Percentiles rank a stretch among this genome's conserved stretches.
phyloP scores from a whole-genome alignment of 345 rosid genomes.

The Lumnitzera racemosa region DNA sequence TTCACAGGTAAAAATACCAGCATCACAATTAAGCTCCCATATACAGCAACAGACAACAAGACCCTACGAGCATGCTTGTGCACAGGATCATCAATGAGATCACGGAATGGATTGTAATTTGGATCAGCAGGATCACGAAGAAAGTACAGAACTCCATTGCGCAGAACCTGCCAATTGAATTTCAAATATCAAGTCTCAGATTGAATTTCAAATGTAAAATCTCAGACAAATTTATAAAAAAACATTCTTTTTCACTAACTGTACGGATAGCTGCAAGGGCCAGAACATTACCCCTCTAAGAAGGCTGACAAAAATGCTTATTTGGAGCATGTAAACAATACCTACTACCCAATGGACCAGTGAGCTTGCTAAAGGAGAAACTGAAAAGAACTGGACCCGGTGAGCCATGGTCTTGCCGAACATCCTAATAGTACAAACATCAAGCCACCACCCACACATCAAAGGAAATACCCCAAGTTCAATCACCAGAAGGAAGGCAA shows the following conservation, averaged over 20 bases:
- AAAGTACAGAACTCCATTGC: constrained; percentile 87
- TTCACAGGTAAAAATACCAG: constrained; percentile 95
- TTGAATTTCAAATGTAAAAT: constrained; percentile 6
- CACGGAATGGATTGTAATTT: constrained; percentile 96
- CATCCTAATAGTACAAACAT: constrained; percentile 90
- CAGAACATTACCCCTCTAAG: constrained; percentile 80
- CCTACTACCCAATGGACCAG: constrained; percentile 97
- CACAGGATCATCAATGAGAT: constrained; percentile 96
- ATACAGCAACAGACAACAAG: constrained; percentile 85
- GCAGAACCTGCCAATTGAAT: constrained; percentile 63
- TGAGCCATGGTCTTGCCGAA: constrained; percentile 93
- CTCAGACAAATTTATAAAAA: neutral
- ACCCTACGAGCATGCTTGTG: constrained; percentile 97
- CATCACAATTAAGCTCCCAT: constrained; percentile 97
- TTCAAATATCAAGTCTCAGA: neutral
- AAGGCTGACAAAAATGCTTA: constrained; percentile 97
- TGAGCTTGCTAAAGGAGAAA: constrained; percentile 92
- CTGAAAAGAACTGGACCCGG: constrained; percentile 70
- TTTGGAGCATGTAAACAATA: constrained; percentile 90
- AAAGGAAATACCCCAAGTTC: constrained; percentile 98
- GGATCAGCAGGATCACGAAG: constrained; percentile 99
- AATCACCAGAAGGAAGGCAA: constrained; percentile 93
- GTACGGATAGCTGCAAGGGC: neutral
- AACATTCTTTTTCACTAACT: constrained; percentile 1
- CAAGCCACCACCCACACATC: constrained; percentile 99